phyloP scores from a whole-genome alignment of 2,329 filamentous ascomycete genomes.

The Penicillium thymicola region DNA sequence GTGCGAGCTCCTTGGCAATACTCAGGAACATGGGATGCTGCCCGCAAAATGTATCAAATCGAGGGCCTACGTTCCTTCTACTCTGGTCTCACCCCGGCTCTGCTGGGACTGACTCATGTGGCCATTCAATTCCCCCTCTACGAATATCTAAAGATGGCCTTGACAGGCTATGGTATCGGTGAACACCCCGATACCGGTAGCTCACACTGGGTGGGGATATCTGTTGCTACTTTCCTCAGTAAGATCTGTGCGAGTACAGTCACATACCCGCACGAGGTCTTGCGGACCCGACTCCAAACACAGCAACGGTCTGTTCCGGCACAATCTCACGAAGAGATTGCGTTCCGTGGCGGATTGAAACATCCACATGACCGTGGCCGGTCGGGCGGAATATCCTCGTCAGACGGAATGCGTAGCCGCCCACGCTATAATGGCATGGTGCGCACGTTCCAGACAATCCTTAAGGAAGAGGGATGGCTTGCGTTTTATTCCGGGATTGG shows the following conservation, averaged over 20 bases:
- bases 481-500: slow-evolving; percentile 97
- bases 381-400: slow-evolving; percentile 45
- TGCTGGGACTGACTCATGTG: slow-evolving; percentile 89
- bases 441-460: slow-evolving; percentile 77
- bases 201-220: slow-evolving; percentile 76
- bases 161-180: slow-evolving; percentile 88
- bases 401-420: slow-evolving; percentile 56
- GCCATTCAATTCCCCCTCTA: slow-evolving; percentile 97
- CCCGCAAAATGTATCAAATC: slow-evolving; percentile 88
- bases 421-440: slow-evolving; percentile 71
- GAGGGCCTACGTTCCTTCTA: slow-evolving; percentile 92
- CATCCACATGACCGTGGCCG: slow-evolving; percentile 46
- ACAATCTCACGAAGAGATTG: slow-evolving; percentile 50
- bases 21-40: slow-evolving; percentile 81
- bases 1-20: slow-evolving; percentile 74
- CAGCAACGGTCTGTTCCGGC: slow-evolving; percentile 66
- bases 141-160: slow-evolving; percentile 84
- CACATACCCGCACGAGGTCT: slow-evolving; percentile 95
- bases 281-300: slow-evolving; percentile 89
- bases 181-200: slow-evolving; percentile 59
- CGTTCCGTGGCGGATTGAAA: slow-evolving; percentile 43
- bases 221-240: slow-evolving; percentile 85
- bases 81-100: slow-evolving; percentile 85
- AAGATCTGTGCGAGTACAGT: slow-evolving; percentile 92
- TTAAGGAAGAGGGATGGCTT: slow-evolving; percentile 88